A percentile compares a stretch with the other conserved stretches of the same genome.
phyloP scores from a whole-genome alignment of 2,329 filamentous ascomycete genomes.

The Polychaeton citri region DNA sequence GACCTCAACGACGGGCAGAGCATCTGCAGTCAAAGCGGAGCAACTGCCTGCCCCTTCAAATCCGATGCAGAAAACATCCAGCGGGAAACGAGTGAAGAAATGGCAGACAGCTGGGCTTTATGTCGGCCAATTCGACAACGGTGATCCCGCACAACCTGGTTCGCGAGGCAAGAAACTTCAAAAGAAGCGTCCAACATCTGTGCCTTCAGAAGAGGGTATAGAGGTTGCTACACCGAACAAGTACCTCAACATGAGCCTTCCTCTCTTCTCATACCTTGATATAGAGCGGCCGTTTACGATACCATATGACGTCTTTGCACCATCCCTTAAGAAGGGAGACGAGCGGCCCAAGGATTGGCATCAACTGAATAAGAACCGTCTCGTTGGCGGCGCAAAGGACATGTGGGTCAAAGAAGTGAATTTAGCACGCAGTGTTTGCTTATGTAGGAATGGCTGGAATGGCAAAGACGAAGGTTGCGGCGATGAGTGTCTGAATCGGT shows the following conservation, averaged over 20 bases:
- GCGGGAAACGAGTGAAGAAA: conserved; percentile 47
- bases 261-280: conserved; percentile 39
- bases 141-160: conserved; percentile 24
- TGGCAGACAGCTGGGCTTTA: conserved; percentile 78
- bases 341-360: conserved; percentile 89
- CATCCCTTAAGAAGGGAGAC: conserved; percentile 58
- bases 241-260: conserved; percentile 33
- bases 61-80: conserved; percentile 13
- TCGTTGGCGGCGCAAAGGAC: conserved; percentile 36
- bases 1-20: not conserved
- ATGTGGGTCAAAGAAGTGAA: conserved; percentile 19
- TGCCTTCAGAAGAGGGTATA: conserved; percentile 30
- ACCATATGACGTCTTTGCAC: conserved; percentile 81
- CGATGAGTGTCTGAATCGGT: conserved; percentile 83
- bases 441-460: conserved; percentile 46
- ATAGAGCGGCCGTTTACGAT: conserved; percentile 64
- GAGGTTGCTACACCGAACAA: conserved; percentile 62
- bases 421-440: conserved; percentile 39
- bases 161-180: conserved; percentile 36
- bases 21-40: not conserved
- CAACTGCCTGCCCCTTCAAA: conserved; percentile 5
- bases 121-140: conserved; percentile 55
- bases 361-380: conserved; percentile 84
- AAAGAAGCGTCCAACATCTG: conserved; percentile 20
- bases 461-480: conserved; percentile 62